phyloP scores from a whole-genome alignment of 1,139 yeast genomes.

The Suhomyces coccinellae region DNA sequence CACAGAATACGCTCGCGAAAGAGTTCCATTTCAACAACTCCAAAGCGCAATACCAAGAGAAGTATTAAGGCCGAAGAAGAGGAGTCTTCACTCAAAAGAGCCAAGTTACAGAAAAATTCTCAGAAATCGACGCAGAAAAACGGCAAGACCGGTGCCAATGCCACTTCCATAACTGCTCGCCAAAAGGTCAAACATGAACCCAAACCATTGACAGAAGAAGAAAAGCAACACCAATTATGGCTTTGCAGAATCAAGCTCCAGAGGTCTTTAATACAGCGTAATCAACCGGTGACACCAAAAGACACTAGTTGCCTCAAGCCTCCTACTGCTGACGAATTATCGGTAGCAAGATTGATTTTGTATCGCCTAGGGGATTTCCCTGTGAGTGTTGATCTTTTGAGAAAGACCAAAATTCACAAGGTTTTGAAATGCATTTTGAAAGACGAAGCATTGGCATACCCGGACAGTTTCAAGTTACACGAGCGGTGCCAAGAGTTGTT shows the following conservation, averaged over 20 bases:
- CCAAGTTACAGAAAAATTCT: conserved; percentile 3
- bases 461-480: conserved; percentile 50
- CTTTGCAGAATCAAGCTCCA: conserved; percentile 49
- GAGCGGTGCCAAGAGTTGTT: conserved; percentile 46
- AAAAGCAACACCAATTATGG: conserved; percentile 49
- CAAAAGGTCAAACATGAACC: conserved; percentile 13
- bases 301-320: conserved; percentile 36
- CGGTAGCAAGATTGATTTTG: conserved; percentile 52
- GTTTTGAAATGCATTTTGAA: conserved; percentile 51
- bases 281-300: conserved; percentile 40
- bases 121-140: conserved; percentile 5
- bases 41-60: conserved; percentile 12
- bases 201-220: conserved; percentile 31
- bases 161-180: conserved; percentile 6
- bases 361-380: conserved; percentile 51
- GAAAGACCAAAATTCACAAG: conserved; percentile 54
- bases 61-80: conserved; percentile 1
- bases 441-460: conserved; percentile 42
- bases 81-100: conserved; percentile 2
- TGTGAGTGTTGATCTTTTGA: conserved; percentile 55
- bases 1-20: conserved; percentile 14
- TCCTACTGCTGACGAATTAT: conserved; percentile 55
- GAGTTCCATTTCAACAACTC: conserved; percentile 1
- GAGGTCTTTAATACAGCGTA: conserved; percentile 46
- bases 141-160: conserved; percentile 6